phyloP scores from a whole-genome alignment of 2,329 filamentous ascomycete species.

The Epichloe sibirici region DNA sequence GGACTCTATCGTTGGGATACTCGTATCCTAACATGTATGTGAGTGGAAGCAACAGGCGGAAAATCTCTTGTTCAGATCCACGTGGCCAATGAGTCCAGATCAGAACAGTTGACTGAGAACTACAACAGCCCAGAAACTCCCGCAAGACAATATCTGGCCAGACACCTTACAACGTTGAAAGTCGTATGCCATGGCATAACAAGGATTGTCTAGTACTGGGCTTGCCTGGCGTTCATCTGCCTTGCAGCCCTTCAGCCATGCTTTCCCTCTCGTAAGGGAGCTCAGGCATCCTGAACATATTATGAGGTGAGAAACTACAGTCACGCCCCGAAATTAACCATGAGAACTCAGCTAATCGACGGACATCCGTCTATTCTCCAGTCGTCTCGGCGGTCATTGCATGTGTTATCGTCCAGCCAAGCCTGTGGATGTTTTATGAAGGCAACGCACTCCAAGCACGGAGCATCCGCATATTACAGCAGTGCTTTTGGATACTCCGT shows the following conservation, averaged over 20 bases:
- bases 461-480: slow-evolving; percentile 60
- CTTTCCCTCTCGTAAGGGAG: slow-evolving; percentile 46
- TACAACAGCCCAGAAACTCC: slow-evolving; percentile 66
- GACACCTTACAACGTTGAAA: not conserved
- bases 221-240: slow-evolving; percentile 64
- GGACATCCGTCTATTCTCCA: slow-evolving; percentile 11
- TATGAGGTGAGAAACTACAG: slow-evolving; percentile 35
- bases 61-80: too few relatives aligned
- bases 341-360: too few relatives aligned
- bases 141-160: slow-evolving; percentile 22
- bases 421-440: slow-evolving; percentile 76
- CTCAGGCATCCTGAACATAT: slow-evolving; percentile 63
- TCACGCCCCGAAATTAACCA: not conserved
- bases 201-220: slow-evolving; percentile 50
- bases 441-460: slow-evolving; percentile 72
- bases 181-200: too few relatives aligned
- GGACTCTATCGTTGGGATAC: slow-evolving; percentile 65
- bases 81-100: not conserved
- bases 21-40: slow-evolving; percentile 66
- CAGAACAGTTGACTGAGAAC: slow-evolving; percentile 56
- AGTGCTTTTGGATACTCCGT: slow-evolving; percentile 68
- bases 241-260: slow-evolving; percentile 48
- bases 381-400: slow-evolving; percentile 59
- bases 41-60: slow-evolving; percentile 14
- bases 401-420: slow-evolving; percentile 48